Base-by-base conservation (phyloP, 352 stramenopile species). In the Aphanomyces euteiches region DNA sequence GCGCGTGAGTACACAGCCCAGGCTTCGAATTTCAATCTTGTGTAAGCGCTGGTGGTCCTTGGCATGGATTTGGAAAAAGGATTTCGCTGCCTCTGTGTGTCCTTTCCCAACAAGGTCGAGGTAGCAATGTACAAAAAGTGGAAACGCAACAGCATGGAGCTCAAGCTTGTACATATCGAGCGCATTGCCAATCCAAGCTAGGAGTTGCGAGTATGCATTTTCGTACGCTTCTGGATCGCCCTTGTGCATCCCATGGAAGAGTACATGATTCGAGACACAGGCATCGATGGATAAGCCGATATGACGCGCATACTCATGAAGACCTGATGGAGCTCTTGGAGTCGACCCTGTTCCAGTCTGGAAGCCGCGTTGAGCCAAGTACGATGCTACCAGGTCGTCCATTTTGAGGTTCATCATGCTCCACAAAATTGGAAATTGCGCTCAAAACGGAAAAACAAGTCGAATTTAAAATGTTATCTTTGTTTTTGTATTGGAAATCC, bases 121-220 rank as follows among this genome's bases (percentile, higher is more conserved):
- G 70, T 87, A 93, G 72, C 82, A 90, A 75, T 93, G 87, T 54
- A 91, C 84, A 65, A 92, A 94, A 60, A 94, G 72, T 41, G 87
- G 87, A 40, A 90, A 94, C 39, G 82, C 76, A 48, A 94, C 79
- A 0, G 80, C 82, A 66, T 94, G 85, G 53, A 94, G 74, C 72
- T 94, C 87, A 15, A 75, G 34, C 67, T 90, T 90, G 74, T 92
- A 92, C 84, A 92, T 90, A 61, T 94, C 87, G 12, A 94, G 74
- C 70, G 87, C 89, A 72, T 92, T 92, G 74, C 81, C 87, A 56
- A 94, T 88, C 87, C 87, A 94, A 47, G 90, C 81, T 47, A 90
- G 56, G n/a, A 94, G 75, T 69, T 82, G 79, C 17, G 66, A 65
- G 72, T 93, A 94, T 65, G 83, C 82, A 5, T 89, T 80, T n/a